Percentiles rank a stretch among this genome's conserved stretches.
These are phyloP conservation scores for Peronospora tabacina DNA, from an alignment of 352 stramenopile genomes.

Conservation along the genomic window DNA sequence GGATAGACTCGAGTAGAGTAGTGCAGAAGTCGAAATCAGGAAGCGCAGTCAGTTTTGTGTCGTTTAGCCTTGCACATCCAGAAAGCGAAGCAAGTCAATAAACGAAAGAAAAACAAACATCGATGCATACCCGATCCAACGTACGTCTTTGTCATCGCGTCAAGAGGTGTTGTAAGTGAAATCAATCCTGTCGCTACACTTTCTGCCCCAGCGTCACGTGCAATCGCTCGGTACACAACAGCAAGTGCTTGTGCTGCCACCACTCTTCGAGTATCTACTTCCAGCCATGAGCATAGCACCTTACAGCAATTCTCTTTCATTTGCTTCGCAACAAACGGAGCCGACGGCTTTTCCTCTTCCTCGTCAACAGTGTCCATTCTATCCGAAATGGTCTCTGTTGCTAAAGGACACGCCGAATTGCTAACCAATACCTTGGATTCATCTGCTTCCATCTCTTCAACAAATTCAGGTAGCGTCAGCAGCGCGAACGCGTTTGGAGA, in stretches of 20 bases:
- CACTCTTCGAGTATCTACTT: conserved; percentile 19
- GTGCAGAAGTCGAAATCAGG: conserved; percentile 54
- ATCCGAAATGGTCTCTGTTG: conserved; percentile 18
- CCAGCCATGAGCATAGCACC: conserved; percentile 39
- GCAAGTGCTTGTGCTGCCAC: conserved; percentile 34
- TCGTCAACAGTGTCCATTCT: conserved; percentile 25
- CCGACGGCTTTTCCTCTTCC: conserved; percentile 27
- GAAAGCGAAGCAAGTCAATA: conserved; percentile 1
- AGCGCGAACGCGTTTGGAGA: conserved; percentile 40
- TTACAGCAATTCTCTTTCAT: conserved; percentile 33
- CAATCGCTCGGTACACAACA: conserved; percentile 32
- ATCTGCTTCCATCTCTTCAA: conserved; percentile 37
- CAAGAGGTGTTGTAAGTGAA: conserved; percentile 21
- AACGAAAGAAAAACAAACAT: background rate
- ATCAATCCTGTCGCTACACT: conserved; percentile 17
- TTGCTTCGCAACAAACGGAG: conserved; percentile 13
- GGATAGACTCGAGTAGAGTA: conserved; percentile 44
- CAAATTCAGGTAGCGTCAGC: conserved; percentile 50
- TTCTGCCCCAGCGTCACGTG: conserved; percentile 9
- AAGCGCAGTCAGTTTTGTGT: conserved; percentile 25
- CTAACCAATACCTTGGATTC: conserved; percentile 26
- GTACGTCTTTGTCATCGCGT: conserved; percentile 30
- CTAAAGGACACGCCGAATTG: conserved; percentile 6
- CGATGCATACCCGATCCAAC: conserved; percentile 2
- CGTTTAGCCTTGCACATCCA: conserved; percentile 30